Base-by-base conservation (phyloP, 164 flowering plant species). In the Macadamia tetraphylla region DNA sequence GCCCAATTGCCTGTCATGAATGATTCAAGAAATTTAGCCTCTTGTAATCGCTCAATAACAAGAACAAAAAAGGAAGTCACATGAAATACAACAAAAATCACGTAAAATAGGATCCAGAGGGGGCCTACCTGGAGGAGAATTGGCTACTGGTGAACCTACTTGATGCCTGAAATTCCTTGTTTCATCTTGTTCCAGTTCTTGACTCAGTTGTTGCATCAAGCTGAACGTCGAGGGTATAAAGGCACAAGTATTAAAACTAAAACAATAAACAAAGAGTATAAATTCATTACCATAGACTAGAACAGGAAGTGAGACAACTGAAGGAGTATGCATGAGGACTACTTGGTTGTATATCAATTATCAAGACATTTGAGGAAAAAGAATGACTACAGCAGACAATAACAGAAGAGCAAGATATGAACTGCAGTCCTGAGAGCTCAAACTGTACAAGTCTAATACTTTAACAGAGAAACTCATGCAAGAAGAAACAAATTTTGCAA, bases 171-270 rank as follows among this genome's bases (percentile, higher is more conserved):
- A 87, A 68, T 72, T 74, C 64, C 85, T 76, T 61, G 86, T 60
- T 63, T 91, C 98, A 75, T 91, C 97, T 70, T 76, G 88, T 31
- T 91, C 98, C 67, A 83, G 80, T 48, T 89, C 97, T 79, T 91
- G 98, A 76, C 79, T 86, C 70, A 91, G 53, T 76, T 91, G 97
- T 70, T 79, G 84, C 88, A 94, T 80, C 82, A 94, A 82, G 82
- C 98, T 94, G 79, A 63, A 71, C 58, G 65, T 48, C 46, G 31
- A 75, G 75, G 40, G 29, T 8, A 61, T 43, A 60, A 15, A 75
- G n/a, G 35, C 13, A 35, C 46, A 42, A n/a, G 56, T 23, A 30
- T 31, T 23, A 31, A 59, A 61, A 32, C n/a, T 48, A 64, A 32
- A 48, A 60, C 43, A 18, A 42, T 8, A 65, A 65, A 23, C 49